A percentile compares a stretch with the other conserved stretches of the same genome.
Evolutionary conservation across 2,329 filamentous ascomycete species (phyloP).

Genomic region (Xylariaceae sp.): DNA sequence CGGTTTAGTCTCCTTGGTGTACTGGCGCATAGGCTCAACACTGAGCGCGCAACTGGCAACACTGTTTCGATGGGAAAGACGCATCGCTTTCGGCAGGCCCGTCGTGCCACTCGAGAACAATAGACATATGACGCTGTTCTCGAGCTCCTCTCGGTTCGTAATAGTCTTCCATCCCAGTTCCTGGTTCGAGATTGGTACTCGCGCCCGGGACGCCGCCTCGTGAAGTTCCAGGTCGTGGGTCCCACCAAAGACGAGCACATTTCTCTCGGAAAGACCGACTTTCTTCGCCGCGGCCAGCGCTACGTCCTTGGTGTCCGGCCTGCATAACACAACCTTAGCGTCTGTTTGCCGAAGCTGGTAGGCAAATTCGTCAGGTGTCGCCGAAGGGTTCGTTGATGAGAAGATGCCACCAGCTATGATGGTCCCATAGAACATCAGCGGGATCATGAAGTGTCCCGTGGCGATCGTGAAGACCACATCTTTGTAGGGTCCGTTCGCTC

Average conservation of each 20-base stretch:
- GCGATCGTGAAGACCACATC: slow-evolving; percentile 23
- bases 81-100: slow-evolving; percentile 43
- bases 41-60: slow-evolving; percentile 33
- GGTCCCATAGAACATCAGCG: slow-evolving; percentile 20
- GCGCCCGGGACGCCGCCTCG: slow-evolving; percentile 25
- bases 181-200: slow-evolving; percentile 29
- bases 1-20: slow-evolving; percentile 13
- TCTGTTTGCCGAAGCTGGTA: slow-evolving; percentile 35
- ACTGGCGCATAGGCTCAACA: slow-evolving; percentile 24
- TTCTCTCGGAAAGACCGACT: slow-evolving; percentile 36
- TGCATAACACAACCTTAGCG: slow-evolving; percentile 39
- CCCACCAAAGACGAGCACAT: slow-evolving; percentile 48
- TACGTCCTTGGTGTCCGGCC: slow-evolving; percentile 41
- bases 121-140: slow-evolving; percentile 36
- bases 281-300: slow-evolving; percentile 45
- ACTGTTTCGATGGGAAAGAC: slow-evolving; percentile 41
- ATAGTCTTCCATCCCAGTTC: slow-evolving; percentile 50
- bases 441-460: slow-evolving; percentile 21
- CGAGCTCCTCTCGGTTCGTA: slow-evolving; percentile 42
- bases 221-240: slow-evolving; percentile 21
- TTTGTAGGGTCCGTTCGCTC: slow-evolving; percentile 12
- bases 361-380: slow-evolving; percentile 21
- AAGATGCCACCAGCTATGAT: slow-evolving; percentile 21
- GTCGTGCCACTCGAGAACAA: slow-evolving; percentile 47
- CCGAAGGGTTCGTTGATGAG: slow-evolving; percentile 18